Percentiles rank a stretch among this genome's conserved stretches.
phyloP scores from a whole-genome alignment of 441 rosid species.

The Jatropha multifida region DNA sequence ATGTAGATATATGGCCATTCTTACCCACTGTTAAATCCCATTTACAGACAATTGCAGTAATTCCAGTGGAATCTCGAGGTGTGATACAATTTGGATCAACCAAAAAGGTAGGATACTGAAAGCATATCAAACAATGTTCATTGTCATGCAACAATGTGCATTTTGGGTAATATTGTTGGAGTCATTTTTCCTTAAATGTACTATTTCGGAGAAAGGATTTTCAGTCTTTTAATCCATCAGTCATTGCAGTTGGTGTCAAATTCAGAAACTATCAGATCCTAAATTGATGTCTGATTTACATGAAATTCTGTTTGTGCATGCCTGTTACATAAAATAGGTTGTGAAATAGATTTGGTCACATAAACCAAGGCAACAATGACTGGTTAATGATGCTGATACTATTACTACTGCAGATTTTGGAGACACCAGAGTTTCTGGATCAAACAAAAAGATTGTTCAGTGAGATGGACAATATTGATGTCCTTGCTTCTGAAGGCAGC shows the following conservation, averaged over 20 bases:
- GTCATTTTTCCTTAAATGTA: neutral
- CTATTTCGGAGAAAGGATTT: neutral
- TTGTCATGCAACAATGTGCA: neutral
- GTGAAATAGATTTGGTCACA: neutral
- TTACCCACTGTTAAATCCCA: constrained; percentile 20
- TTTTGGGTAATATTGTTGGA: neutral
- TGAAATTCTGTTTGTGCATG: neutral
- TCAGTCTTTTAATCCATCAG: neutral
- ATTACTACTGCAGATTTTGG: constrained; percentile 50
- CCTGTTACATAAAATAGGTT: neutral
- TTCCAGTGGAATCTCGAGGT: constrained; percentile 61
- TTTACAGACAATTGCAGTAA: constrained; percentile 69
- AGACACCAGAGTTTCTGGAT: constrained; percentile 56
- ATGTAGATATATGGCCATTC: neutral
- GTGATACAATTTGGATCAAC: constrained; percentile 81
- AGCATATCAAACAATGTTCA: constrained; percentile 15
- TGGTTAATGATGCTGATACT: constrained; percentile 16
- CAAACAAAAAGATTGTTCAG: constrained; percentile 47
- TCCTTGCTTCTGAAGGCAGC: constrained; percentile 26
- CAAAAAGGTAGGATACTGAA: constrained; percentile 51
- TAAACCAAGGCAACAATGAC: neutral
- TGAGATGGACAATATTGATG: constrained; percentile 31
- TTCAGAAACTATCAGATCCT: neutral
- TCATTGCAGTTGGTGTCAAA: neutral
- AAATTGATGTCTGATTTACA: neutral